Base-by-base conservation (phyloP, 192 early-diverging fungal species). In the Backusella sp. region DNA sequence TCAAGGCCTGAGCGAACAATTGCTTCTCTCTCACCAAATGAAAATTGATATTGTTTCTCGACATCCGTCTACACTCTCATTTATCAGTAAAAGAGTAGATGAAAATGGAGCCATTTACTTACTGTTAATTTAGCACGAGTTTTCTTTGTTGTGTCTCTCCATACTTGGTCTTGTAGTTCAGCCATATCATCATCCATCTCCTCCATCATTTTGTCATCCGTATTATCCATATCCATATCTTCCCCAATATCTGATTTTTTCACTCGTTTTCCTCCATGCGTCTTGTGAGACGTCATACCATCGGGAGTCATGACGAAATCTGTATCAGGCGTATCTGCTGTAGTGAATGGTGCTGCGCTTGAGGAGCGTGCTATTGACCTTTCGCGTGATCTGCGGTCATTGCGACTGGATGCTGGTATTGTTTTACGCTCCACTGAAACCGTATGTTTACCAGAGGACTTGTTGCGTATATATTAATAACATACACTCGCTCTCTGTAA, bases 151-250 rank as follows among this genome's bases (percentile, higher is more conserved):
- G 75, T 77, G 35, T 86, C 84, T 49, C 82, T 86, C 88, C 88
- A 90, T 19, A 79, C 80, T 19, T 80, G 68, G 34, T 79, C 77
- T 52, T 84, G 75, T 26, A 90, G 74, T 46, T 89, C 88, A 5
- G 84, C 89, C 42, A 84, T 82, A 41, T 87, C 86, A 1, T 86
- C 85, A n/a, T 89, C 87, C 70, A 82, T 75, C 74, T 90, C 88
- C 1, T 85, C 86, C 5, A 76, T 69, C 23, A 80, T 68, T 0
- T 84, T 79, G 2, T 73, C 76, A 30, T 79, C 83, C 37, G 78
- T 82, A 36, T 85, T 79, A 36, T 86, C 83, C 30, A 81, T 66
- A 82, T 84, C 86, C 56, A 83, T 86, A 14, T 73, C 28, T 17
- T 53, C 72, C 23, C 34, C 72, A 11, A n/a, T 32, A n/a, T 73